Conservation (phyloP, 306 rosid species). For the Corylus heterophylla region DNA sequence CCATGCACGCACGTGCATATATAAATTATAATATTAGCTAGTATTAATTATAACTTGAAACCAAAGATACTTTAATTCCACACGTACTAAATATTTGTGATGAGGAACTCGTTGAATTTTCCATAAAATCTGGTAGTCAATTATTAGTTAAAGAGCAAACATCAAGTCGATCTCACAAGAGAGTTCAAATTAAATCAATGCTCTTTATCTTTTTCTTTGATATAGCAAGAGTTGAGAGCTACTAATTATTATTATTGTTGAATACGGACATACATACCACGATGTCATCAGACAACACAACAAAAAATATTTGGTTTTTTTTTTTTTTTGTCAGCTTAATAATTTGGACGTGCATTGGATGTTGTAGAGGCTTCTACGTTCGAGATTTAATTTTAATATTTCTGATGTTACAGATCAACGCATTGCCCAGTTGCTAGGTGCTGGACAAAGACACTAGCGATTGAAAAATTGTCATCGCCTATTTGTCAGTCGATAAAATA, state of each 20-base stretch:
- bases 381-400: neutral
- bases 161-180: neutral
- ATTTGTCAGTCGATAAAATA: neutral
- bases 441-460: neutral
- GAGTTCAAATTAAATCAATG: neutral
- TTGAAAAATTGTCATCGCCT: neutral
- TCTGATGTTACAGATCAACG: neutral
- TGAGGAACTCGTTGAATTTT: neutral
- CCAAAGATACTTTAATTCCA: neutral
- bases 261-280: neutral
- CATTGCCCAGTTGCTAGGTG: neutral
- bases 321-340: too few relatives aligned
- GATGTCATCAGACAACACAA: neutral
- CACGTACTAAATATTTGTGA: neutral
- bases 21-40: too few relatives aligned
- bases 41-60: neutral
- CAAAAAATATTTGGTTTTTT: too few relatives aligned
- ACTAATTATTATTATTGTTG: neutral
- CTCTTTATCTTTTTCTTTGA: too few relatives aligned
- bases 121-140: neutral
- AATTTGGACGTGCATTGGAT: neutral
- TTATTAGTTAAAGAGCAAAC: neutral
- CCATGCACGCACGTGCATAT: too few relatives aligned
- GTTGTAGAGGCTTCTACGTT: neutral
- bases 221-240: neutral